Evolutionary conservation across 495 filamentous ascomycete species (phyloP), one percentile per base, ranked within the genome.

Genomic region (Entonaema liquescens): DNA sequence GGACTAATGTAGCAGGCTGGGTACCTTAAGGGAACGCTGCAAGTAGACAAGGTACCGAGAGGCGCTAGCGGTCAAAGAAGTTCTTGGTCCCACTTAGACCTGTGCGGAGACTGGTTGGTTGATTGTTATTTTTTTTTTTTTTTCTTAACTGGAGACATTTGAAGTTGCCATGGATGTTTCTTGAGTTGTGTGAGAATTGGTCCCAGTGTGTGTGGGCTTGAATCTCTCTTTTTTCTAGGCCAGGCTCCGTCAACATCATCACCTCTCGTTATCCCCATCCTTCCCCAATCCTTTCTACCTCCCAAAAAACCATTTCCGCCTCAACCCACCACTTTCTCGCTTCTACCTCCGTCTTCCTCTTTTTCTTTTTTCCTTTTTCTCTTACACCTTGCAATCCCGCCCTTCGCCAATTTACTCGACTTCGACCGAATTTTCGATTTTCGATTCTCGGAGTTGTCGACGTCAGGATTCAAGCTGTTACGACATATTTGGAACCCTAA

Each of bases 301-400:
- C 69, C 63, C 65, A 67, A 69, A 71, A 67, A 69, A 71, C 47
- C 53, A 36, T 52, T 73, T 72, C 68, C 52, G 63, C 64, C 60
- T 28, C 64, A 49, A 59, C 63, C 63, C 62, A 62, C 47, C 54
- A 65, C 62, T 68, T 72, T 63, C 56, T 58, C 62, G 71, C 65
- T 74, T 73, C 68, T 65, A 61, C 56, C 62, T 56, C 65, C 56
- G 68, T 66, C 73, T 73, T 50, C 63, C 61, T 63, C 67, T 74
- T 62, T 75, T 59, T 67, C 52, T 68, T 68, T 65, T 65, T 71
- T 72, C 62, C 58, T 70, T 67, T 55, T 62, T 71, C 72, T 59
- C 60, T 67, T 53, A 59, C 56, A 66, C 68, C 66, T 70, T 49
- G 67, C 53, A 68, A 74, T 70, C 62, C 76, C 67, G 62, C 59